Evolutionary conservation across 495 filamentous ascomycete genomes (phyloP).

Genomic region (Hypoxylon subgilvum): DNA sequence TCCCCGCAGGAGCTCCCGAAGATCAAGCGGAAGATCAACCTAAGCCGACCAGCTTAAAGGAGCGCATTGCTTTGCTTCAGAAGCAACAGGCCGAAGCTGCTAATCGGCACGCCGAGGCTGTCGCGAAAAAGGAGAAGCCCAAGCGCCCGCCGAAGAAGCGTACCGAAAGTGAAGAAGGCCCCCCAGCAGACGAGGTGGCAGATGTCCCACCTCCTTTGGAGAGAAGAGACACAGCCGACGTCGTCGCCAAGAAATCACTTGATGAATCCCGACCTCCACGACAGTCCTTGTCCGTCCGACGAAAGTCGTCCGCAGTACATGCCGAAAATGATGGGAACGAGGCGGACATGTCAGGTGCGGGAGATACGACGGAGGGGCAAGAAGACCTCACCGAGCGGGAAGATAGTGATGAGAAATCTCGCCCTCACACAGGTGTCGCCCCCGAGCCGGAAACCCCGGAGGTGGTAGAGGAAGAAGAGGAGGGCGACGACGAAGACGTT

Average conservation of each 20-base stretch:
- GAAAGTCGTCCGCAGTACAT: constrained; percentile 61
- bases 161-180: constrained; percentile 60
- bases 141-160: constrained; percentile 81
- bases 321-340: constrained; percentile 77
- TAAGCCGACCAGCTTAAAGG: constrained; percentile 90
- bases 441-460: constrained; percentile 53
- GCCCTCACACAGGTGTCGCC: constrained; percentile 35
- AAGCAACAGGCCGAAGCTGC: constrained; percentile 91
- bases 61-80: constrained; percentile 89
- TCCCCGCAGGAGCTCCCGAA: constrained; percentile 51
- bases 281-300: constrained; percentile 49
- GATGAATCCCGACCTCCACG: constrained; percentile 60
- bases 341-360: constrained; percentile 86
- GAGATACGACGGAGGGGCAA: constrained; percentile 80
- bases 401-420: constrained; percentile 67
- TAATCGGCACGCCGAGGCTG: constrained; percentile 75
- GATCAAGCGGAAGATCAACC: constrained; percentile 76
- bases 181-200: constrained; percentile 47
- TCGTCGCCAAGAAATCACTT: constrained; percentile 60
- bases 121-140: constrained; percentile 86
- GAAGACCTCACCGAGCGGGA: constrained; percentile 78
- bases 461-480: constrained; percentile 70
- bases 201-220: constrained; percentile 50
- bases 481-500: constrained; percentile 89
- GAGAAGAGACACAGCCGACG: constrained; percentile 58